Evolutionary conservation across 108 stramenopile species (phyloP).

Genomic region (Pseudonitzschia pungens): DNA sequence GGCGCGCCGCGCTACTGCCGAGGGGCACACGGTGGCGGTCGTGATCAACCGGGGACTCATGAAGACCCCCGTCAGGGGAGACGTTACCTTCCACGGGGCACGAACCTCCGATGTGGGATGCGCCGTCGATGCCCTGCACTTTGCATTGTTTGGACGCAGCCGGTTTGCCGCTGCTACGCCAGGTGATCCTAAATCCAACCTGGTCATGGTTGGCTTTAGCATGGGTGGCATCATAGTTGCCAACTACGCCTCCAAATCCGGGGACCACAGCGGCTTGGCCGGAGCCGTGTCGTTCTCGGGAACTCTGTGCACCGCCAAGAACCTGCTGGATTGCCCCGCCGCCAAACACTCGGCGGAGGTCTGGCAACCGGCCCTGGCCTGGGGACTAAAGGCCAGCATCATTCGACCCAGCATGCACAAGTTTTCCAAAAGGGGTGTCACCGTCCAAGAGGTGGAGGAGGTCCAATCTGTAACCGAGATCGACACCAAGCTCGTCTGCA

Average conservation of each 20-base stretch:
- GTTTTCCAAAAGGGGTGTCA: not conserved
- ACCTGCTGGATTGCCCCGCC: slow-evolving; percentile 33
- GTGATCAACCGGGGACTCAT: slow-evolving; percentile 84
- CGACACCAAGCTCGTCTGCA: slow-evolving; percentile 22
- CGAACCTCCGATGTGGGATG: slow-evolving; percentile 57
- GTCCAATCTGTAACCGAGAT: not conserved
- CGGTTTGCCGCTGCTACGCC: too few relatives aligned
- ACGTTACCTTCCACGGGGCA: slow-evolving; percentile 59
- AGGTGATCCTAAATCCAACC: too few relatives aligned
- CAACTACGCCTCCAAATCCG: slow-evolving; percentile 49
- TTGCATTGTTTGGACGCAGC: not conserved
- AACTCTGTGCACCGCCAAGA: slow-evolving; percentile 47
- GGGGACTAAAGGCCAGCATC: slow-evolving; percentile 49
- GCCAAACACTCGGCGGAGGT: not conserved
- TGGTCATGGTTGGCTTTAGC: slow-evolving; percentile 55
- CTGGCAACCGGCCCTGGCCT: slow-evolving; percentile 16
- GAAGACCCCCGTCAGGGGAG: slow-evolving; percentile 56
- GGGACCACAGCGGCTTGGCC: slow-evolving; percentile 69
- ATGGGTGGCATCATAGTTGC: slow-evolving; percentile 88
- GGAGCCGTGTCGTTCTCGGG: slow-evolving; percentile 50
- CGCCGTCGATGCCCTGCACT: slow-evolving; percentile 5
- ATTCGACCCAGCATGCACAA: slow-evolving; percentile 6
- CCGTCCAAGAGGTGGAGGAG: not conserved
- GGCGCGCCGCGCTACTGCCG: slow-evolving; percentile 42
- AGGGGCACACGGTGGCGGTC: slow-evolving; percentile 65